Percentiles rank a stretch among this genome's conserved stretches.
These are phyloP conservation scores for Trypanosoma lewisi DNA, from an alignment of 208 protist genomes.

Conservation along the genomic window DNA sequence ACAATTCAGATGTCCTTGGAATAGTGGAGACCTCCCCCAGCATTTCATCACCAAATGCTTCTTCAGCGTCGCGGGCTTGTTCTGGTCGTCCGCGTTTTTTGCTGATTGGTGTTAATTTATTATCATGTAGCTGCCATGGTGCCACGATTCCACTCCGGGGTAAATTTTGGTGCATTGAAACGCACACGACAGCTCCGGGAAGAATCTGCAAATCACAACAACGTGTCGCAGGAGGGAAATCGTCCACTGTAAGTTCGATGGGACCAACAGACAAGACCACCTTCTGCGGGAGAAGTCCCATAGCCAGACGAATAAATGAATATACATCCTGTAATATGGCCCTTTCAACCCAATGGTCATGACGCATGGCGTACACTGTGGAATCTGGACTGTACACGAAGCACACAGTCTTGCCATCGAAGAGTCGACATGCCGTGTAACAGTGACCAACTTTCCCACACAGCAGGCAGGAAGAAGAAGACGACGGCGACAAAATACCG, in stretches of 20 bases:
- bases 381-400: slow-evolving; percentile 28
- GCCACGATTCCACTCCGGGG: not conserved
- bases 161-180: not conserved
- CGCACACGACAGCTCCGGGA: slow-evolving; percentile 33
- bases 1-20: slow-evolving; percentile 3
- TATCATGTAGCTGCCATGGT: not conserved
- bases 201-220: slow-evolving; percentile 35
- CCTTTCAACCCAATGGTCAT: slow-evolving; percentile 25
- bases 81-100: not conserved
- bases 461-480: slow-evolving; percentile 30
- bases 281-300: slow-evolving; percentile 16
- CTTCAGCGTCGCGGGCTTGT: not conserved
- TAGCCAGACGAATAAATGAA: slow-evolving; percentile 26
- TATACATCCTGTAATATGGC: slow-evolving; percentile 38
- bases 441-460: slow-evolving; percentile 35
- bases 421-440: slow-evolving; percentile 41
- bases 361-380: slow-evolving; percentile 39
- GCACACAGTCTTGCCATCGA: slow-evolving; percentile 33
- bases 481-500: not conserved
- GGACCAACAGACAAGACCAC: slow-evolving; percentile 8
- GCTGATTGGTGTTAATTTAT: not conserved
- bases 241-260: not conserved
- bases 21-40: slow-evolving; percentile 15
- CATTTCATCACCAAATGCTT: not conserved
- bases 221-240: slow-evolving; percentile 16